Conservation (phyloP, 495 filamentous ascomycete genomes). For the Pyrenula aspistea region DNA sequence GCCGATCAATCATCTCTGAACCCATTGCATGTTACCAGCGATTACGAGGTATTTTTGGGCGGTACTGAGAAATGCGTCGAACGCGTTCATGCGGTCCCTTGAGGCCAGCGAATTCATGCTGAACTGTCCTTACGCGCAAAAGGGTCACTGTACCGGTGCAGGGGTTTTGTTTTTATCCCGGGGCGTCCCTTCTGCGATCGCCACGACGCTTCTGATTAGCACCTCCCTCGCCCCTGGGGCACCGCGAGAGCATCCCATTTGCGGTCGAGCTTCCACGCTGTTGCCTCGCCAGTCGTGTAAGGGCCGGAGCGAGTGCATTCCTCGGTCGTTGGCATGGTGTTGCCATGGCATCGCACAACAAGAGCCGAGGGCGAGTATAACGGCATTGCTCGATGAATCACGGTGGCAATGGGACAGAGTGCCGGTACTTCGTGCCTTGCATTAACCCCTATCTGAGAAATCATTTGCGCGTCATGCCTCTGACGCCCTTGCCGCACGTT, state of each 20-base stretch:
- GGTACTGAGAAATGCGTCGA: neutral
- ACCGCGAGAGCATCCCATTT: neutral
- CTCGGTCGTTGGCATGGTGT: neutral
- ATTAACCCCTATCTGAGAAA: neutral
- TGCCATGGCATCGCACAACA: neutral
- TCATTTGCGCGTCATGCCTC: neutral
- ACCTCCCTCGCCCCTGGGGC: neutral
- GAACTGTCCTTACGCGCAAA: neutral
- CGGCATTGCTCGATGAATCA: neutral
- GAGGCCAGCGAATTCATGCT: neutral
- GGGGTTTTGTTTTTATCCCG: neutral
- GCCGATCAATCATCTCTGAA: neutral
- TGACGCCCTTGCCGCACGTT: neutral
- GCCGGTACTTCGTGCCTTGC: neutral
- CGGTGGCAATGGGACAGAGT: neutral
- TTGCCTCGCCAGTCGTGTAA: neutral
- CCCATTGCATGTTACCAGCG: no score
- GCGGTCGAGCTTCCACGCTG: neutral
- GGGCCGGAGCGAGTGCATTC: neutral
- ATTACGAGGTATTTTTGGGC: no score
- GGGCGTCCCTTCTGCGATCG: neutral
- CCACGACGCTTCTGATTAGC: neutral
- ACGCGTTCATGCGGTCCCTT: neutral
- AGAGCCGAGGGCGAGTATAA: neutral
- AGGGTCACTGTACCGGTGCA: neutral